Evolutionary conservation across 2,329 filamentous ascomycete genomes (phyloP), one percentile per base, ranked within the genome.

Genomic region (Colletotrichum viniferum): DNA sequence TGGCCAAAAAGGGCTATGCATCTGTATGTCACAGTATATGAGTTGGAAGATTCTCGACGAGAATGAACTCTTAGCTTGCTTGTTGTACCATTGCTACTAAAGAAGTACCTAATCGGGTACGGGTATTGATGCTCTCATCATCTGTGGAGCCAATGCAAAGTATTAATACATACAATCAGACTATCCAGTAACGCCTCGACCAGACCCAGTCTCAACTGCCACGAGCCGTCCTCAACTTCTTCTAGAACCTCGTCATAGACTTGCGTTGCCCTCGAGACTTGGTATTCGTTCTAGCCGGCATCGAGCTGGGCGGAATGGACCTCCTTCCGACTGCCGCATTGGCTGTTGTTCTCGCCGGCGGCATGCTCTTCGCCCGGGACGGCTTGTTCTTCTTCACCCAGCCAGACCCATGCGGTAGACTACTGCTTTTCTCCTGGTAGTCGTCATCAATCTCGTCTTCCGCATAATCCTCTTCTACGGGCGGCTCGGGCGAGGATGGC

Each of bases 381-480:
- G 48, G 34, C 38, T 67, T 74, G 24, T 32, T 66, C 66, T 81
- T 80, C 69, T 76, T 77, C n/a, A 77, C 77, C 79, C 77, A 78
- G 18, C 78, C 77, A 3, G 72, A 38, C 1, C 77, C 77, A 12
- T 28, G 65, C 8, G 77, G 75, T 62, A 79, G 60, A 28, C 71
- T 76, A 5, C 60, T 74, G 30, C 58, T 78, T 16, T 43, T 70
- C 24, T 78, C 79, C 34, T 80, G 76, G 48, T 85, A 85, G 1
- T 80, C 84, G 26, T 77, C 81, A 69, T 87, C 85, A 38, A 85
- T 78, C n/a, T 81, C 81, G 13, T 86, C 85, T 38, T 86, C 84
- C 3, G 84, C 83, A 62, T 86, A 84, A 66, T 84, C 61, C 68
- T 86, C 79, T 43, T 48, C 61, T 10, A 13, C 58, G 14, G 26